A percentile compares a stretch with the other conserved stretches of the same genome.
Evolutionary conservation across 202 grass and related monocot genomes (phyloP).

Genomic region (Setaria italica): DNA sequence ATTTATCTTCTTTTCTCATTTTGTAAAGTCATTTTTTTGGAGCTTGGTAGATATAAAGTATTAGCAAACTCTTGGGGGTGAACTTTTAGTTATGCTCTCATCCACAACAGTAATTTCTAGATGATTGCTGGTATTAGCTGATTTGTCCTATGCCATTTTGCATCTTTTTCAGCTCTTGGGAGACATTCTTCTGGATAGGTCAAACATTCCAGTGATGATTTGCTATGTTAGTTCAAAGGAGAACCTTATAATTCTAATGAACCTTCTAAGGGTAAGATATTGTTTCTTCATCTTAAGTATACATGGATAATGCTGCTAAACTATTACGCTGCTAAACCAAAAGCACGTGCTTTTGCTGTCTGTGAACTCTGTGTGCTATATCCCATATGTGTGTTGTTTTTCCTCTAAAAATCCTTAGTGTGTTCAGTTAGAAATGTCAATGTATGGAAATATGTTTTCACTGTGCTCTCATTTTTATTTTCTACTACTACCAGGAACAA

Average conservation of each 20-base stretch:
- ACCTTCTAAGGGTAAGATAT: slow-evolving; percentile 81
- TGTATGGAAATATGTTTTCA: neutral
- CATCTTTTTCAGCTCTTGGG: slow-evolving; percentile 69
- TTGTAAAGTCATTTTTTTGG: neutral
- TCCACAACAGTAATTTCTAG: neutral
- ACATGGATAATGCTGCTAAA: neutral
- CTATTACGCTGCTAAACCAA: neutral
- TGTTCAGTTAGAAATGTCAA: neutral
- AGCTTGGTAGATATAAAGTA: neutral
- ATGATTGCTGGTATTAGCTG: neutral
- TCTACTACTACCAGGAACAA: slow-evolving; percentile 36
- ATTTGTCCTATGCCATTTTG: neutral
- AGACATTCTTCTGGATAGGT: slow-evolving; percentile 79
- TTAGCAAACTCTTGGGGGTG: neutral
- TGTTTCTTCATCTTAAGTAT: neutral
- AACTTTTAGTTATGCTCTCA: neutral
- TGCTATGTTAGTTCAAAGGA: slow-evolving; percentile 80
- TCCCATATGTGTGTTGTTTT: neutral
- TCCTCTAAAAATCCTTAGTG: neutral
- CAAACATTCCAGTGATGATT: slow-evolving; percentile 74
- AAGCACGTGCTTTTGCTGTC: neutral
- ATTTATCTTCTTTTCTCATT: neutral
- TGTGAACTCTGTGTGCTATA: neutral
- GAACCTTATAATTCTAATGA: slow-evolving; percentile 91
- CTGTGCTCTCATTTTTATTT: neutral